Evolutionary conservation across 176 grass and related monocot species (phyloP).

Genomic region (Eleusine indica): DNA sequence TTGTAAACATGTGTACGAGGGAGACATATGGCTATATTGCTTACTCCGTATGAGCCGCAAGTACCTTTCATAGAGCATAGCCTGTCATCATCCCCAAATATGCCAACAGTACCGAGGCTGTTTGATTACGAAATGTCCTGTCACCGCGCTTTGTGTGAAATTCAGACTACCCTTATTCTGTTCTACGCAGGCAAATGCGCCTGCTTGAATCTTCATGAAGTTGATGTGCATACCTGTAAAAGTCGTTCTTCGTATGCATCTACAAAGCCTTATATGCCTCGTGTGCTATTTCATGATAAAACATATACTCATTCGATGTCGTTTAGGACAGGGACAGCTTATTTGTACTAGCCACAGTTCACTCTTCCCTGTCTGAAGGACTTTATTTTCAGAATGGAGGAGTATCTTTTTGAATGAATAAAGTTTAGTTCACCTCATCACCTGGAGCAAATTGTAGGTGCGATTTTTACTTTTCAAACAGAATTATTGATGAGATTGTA

Average conservation of each 20-base stretch:
- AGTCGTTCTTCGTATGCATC: neutral
- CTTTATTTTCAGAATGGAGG: too few relatives aligned
- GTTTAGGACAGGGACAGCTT: too few relatives aligned
- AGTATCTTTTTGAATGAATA: neutral
- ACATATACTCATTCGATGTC: neutral
- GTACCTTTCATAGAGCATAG: constrained; percentile 35
- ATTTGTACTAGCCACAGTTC: too few relatives aligned
- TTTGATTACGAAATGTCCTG: neutral
- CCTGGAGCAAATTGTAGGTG: neutral
- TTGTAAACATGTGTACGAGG: neutral
- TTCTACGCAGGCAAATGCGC: neutral
- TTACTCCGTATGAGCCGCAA: neutral
- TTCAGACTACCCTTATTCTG: neutral
- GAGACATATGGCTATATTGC: neutral
- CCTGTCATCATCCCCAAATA: neutral
- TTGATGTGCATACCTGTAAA: constrained; percentile 6
- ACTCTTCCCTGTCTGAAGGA: too few relatives aligned
- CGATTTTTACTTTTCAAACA: neutral
- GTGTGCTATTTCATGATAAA: neutral
- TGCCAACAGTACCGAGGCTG: constrained; percentile 10
- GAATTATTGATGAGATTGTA: neutral
- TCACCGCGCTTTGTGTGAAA: neutral
- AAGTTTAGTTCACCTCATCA: neutral
- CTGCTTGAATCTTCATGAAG: neutral
- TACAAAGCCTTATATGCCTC: neutral